Conservation (phyloP, 768 basidiomycete species). For the Mycena metata region DNA sequence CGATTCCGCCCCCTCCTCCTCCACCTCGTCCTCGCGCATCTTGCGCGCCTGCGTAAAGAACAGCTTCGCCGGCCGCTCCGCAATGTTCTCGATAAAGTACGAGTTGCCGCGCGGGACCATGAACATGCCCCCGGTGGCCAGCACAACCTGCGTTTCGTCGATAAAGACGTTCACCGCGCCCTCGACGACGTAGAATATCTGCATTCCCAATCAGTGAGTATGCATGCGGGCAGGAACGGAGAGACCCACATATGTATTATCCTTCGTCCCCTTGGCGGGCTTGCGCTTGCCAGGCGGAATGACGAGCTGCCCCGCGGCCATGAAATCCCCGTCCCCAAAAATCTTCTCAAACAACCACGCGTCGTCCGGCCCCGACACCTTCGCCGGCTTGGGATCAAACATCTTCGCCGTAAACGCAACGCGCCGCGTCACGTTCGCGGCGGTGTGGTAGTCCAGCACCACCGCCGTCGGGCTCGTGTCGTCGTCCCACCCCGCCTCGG, state of each 20-base stretch:
- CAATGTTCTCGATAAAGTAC: slow-evolving; percentile 92
- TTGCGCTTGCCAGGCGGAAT: slow-evolving; percentile 85
- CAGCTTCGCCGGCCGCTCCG: slow-evolving; percentile 79
- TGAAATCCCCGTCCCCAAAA: slow-evolving; percentile 90
- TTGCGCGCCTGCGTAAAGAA: slow-evolving; percentile 92
- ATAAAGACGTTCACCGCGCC: slow-evolving; percentile 91
- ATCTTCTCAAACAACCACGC: slow-evolving; percentile 92
- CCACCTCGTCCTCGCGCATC: slow-evolving; percentile 38
- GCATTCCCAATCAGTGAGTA: not conserved
- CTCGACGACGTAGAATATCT: slow-evolving; percentile 80
- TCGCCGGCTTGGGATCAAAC: slow-evolving; percentile 62
- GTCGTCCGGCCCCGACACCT: slow-evolving; percentile 65
- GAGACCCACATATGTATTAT: slow-evolving; percentile 89
- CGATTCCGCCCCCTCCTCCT: not conserved
- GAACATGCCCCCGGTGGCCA: slow-evolving; percentile 89
- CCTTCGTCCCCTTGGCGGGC: slow-evolving; percentile 89
- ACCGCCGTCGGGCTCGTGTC: slow-evolving; percentile 76
- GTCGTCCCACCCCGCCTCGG: slow-evolving; percentile 90
- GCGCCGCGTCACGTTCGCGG: slow-evolving; percentile 79
- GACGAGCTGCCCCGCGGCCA: slow-evolving; percentile 89
- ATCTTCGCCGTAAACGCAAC: slow-evolving; percentile 82
- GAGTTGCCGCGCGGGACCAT: slow-evolving; percentile 93
- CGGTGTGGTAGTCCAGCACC: slow-evolving; percentile 76
- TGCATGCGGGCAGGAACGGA: not conserved
- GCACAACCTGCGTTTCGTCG: slow-evolving; percentile 80